Evolutionary conservation across 2,329 filamentous ascomycete species (phyloP).

Genomic region (Gnomoniopsis smithogilvyi): DNA sequence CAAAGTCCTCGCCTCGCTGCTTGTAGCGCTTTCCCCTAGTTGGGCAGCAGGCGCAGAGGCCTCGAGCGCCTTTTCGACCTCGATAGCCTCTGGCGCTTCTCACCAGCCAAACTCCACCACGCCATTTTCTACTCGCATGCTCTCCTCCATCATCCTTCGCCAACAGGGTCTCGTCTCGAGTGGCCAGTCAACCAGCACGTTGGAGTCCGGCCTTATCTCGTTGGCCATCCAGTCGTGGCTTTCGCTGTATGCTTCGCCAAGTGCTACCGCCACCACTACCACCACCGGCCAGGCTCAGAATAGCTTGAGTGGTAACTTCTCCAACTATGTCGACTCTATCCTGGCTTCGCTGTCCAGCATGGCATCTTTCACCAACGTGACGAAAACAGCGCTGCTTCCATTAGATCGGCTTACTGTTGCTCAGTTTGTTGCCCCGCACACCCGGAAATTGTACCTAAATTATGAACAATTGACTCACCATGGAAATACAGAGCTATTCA

Average conservation of each 20-base stretch:
- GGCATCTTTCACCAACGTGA: constrained; percentile 29
- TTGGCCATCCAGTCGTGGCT: constrained; percentile 16
- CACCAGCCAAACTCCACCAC: neutral
- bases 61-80: too few species aligned
- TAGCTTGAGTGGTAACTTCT: neutral
- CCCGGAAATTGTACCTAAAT: too few species aligned
- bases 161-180: constrained; percentile 10
- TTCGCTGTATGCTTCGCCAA: neutral
- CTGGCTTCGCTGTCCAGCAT: constrained; percentile 36
- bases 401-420: constrained; percentile 17
- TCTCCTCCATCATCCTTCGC: constrained; percentile 9
- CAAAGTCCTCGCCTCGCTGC: neutral
- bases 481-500: neutral
- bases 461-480: neutral
- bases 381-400: constrained; percentile 2
- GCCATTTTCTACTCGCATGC: constrained; percentile 14
- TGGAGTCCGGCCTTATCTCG: constrained; percentile 14
- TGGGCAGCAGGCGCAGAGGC: neutral
- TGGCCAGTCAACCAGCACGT: neutral
- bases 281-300: neutral
- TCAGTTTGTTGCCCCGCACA: constrained; percentile 1
- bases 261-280: neutral
- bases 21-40: neutral
- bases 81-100: neutral
- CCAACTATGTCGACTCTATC: constrained; percentile 28